Evolutionary conservation across 1,139 yeast genomes (phyloP), one percentile per base, ranked within the genome.

Genomic region (Blastobotrys indianensis): DNA sequence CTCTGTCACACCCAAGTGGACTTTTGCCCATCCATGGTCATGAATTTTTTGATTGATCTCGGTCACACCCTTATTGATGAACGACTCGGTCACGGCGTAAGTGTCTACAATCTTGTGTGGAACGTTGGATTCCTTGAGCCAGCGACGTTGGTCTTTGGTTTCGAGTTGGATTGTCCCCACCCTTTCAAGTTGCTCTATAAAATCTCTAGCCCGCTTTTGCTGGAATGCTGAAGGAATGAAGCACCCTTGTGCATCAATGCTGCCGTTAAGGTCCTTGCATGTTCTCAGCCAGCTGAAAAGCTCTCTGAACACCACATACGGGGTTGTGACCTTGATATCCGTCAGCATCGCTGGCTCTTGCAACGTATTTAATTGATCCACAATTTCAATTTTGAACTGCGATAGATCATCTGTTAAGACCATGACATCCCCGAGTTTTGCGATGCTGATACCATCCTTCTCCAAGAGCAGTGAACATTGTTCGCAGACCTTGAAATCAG

Each of bases 21-120:
- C 38, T 29, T 32, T 58, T 12, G 44, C 47, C 39, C 47, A 58
- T 7, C 60, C 56, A 16, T 36, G 23, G 9, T 40, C 32, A 2
- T 45, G 46, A 9, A 59, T 41, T 11, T 42, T 36, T 2, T 35
- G 25, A 6, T 40, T 44, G 2, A 56, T 39, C 10, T 34, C 25
- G 7, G 17, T 28, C 9, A 32, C 37, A 6, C 44, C 39, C 15
- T 25, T 36, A 1, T 32, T 45, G 10, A 56, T 33, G 33, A 48
- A 55, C 25, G 29, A 41, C 2, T 41, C 29, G 7, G 53, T 46
- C 13, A 60, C 56, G 2, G 57, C 51, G 42, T 45, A 49, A 4
- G 32, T 32, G 4, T 39, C 32, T 6, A 37, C 25, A 41, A 41
- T 28, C 29, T 41, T 13, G 7, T 20, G 25, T 7, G 25, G 25